Evolutionary conservation across 2,329 filamentous ascomycete species (phyloP), one percentile per base, ranked within the genome.

Genomic region (Hypoxylon sp.): DNA sequence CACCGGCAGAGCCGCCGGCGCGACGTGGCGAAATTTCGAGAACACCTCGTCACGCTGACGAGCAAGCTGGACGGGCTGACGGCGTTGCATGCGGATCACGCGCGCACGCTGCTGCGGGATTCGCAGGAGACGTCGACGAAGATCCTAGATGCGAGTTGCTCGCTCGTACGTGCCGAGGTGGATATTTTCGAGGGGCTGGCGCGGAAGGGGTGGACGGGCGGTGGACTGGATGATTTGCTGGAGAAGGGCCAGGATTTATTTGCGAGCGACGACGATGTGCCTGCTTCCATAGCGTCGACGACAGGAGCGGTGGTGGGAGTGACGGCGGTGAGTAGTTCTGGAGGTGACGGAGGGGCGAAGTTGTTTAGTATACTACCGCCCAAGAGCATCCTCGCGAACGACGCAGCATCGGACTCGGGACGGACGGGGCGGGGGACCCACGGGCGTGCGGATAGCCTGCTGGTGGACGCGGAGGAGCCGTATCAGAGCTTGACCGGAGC

Each of bases 141-240:
- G 70, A 90, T 91, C 72, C 84, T 90, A 17, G 89, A 91, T 62
- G 88, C 88, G 17, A 87, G 87, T 73, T 90, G 89, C 74, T 88
- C 87, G 68, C 83, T 92, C 10, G 89, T 91, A 11, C 82, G 89
- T 17, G 89, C 89, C 60, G 89, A 92, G 79, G 87, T 92, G 19
- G 89, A 92, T 78, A 91, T 92, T 29, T 91, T 91, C 64, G 89
- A 92, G 80, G 83, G 86, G 24, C 79, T 92, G 24, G 89, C 89
- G 19, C 81, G 88, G 66, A 92, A 92, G 74, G 89, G 89, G 6
- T 91, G 89, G 89, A 86, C 82, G 19, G 89, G 89, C 39, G 89
- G 89, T 31, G 89, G 89, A 0, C 80, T 92, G 29, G 89, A 91
- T 65, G 89, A 91, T 35, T 79, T 92, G 3, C 80, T 92, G 2